Conservation (phyloP, 768 basidiomycete genomes). For the Nidularia pulvinata region DNA sequence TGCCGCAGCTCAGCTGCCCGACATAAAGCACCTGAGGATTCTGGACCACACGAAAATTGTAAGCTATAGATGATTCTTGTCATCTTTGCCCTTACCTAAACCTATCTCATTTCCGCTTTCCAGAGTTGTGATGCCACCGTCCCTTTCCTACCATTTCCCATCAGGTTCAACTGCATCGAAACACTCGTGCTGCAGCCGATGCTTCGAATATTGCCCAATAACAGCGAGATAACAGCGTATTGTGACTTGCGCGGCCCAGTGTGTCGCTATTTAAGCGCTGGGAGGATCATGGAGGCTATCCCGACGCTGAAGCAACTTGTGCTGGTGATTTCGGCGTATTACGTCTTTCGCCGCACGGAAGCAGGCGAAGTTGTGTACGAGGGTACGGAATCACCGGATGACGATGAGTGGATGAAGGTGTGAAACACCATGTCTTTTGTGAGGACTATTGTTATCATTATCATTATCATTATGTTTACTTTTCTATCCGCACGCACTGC, state of each 20-base stretch:
- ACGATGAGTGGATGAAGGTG: neutral
- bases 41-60: slow-evolving; percentile 15
- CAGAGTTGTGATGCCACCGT: slow-evolving; percentile 10
- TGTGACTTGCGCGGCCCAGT: slow-evolving; percentile 4
- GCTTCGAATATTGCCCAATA: slow-evolving; percentile 4
- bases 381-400: neutral
- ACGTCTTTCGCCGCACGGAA: neutral
- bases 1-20: slow-evolving; percentile 14
- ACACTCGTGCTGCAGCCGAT: slow-evolving; percentile 13
- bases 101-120: neutral
- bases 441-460: too few species aligned
- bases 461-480: too few species aligned
- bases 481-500: too few species aligned
- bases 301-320: slow-evolving; percentile 10
- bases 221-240: slow-evolving; percentile 5
- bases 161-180: slow-evolving; percentile 10
- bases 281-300: slow-evolving; percentile 7
- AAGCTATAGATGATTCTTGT: slow-evolving; percentile 1
- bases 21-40: slow-evolving; percentile 16
- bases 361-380: neutral
- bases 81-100: neutral
- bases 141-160: slow-evolving; percentile 11
- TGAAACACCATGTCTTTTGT: too few species aligned
- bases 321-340: neutral
- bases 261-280: slow-evolving; percentile 5